phyloP scores from a whole-genome alignment of 495 filamentous ascomycete species.

The Penicillium maclennaniae region DNA sequence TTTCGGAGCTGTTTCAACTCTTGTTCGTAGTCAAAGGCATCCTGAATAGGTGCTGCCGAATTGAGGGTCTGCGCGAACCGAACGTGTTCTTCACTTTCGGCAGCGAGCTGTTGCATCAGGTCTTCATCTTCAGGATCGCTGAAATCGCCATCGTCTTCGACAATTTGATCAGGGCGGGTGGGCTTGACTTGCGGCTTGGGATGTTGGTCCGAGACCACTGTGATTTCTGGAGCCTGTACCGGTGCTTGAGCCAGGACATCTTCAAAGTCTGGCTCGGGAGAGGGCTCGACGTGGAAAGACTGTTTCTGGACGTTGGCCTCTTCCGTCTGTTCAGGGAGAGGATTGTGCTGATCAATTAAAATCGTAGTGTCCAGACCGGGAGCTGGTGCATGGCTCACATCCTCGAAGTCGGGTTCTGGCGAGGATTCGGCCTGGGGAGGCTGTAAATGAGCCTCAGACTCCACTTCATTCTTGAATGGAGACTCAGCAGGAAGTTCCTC shows the following conservation, averaged over 20 bases:
- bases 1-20: slow-evolving; percentile 80
- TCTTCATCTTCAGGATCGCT: slow-evolving; percentile 92
- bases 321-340: background rate
- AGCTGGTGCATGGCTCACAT: background rate
- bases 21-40: slow-evolving; percentile 72
- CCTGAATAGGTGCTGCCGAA: slow-evolving; percentile 53
- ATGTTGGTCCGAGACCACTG: slow-evolving; percentile 8
- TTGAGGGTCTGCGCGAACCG: slow-evolving; percentile 86
- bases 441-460: background rate
- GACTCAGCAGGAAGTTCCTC: background rate
- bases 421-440: background rate
- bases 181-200: slow-evolving; percentile 19
- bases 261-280: slow-evolving; percentile 53
- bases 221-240: slow-evolving; percentile 3
- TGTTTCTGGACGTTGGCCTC: background rate
- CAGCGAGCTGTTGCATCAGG: slow-evolving; percentile 75
- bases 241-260: slow-evolving; percentile 32
- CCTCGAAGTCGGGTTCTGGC: background rate
- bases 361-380: no score
- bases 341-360: background rate
- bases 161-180: slow-evolving; percentile 22
- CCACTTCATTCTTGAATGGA: background rate
- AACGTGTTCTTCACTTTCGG: slow-evolving; percentile 87
- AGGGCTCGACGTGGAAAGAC: slow-evolving; percentile 16
- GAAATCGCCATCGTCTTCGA: slow-evolving; percentile 50